phyloP scores from a whole-genome alignment of 1,284 basidiomycete species.

The Tremellales sp. region DNA sequence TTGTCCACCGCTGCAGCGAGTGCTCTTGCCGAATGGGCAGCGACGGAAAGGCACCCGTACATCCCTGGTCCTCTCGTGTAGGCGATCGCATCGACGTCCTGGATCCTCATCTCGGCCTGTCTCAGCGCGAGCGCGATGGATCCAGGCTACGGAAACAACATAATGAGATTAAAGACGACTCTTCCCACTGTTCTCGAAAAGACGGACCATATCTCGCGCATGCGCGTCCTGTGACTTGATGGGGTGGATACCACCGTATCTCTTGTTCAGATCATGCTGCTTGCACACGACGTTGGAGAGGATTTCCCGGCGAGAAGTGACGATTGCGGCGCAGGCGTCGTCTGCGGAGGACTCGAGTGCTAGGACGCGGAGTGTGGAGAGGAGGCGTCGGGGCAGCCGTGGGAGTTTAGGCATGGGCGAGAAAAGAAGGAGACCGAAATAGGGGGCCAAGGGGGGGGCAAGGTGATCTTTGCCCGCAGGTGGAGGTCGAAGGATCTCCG shows the following conservation, averaged over 20 bases:
- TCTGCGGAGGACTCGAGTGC: constrained; percentile 78
- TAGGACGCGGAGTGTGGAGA: constrained; percentile 61
- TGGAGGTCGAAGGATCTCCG: no score
- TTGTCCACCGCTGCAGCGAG: constrained; percentile 71
- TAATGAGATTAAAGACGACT: not conserved
- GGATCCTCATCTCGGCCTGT: constrained; percentile 59
- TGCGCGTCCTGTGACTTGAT: constrained; percentile 67
- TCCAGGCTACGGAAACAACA: constrained; percentile 60
- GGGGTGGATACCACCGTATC: constrained; percentile 79
- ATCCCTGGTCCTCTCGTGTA: constrained; percentile 90
- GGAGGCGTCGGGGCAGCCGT: constrained; percentile 7
- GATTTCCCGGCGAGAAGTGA: constrained; percentile 63
- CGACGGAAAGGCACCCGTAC: constrained; percentile 70
- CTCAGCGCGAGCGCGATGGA: constrained; percentile 66
- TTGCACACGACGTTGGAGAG: constrained; percentile 77
- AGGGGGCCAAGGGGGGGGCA: no score
- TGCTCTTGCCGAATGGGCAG: constrained; percentile 72
- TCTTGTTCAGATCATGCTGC: constrained; percentile 57
- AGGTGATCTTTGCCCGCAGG: no score
- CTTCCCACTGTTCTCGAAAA: not conserved
- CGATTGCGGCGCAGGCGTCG: constrained; percentile 81
- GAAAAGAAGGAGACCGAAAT: not conserved
- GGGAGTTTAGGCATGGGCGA: not conserved
- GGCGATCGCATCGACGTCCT: constrained; percentile 76
- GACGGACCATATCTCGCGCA: constrained; percentile 62